These are phyloP conservation scores for Aspergillus sp. DNA, from an alignment of 2,329 filamentous ascomycete species.

Conservation along the genomic window DNA sequence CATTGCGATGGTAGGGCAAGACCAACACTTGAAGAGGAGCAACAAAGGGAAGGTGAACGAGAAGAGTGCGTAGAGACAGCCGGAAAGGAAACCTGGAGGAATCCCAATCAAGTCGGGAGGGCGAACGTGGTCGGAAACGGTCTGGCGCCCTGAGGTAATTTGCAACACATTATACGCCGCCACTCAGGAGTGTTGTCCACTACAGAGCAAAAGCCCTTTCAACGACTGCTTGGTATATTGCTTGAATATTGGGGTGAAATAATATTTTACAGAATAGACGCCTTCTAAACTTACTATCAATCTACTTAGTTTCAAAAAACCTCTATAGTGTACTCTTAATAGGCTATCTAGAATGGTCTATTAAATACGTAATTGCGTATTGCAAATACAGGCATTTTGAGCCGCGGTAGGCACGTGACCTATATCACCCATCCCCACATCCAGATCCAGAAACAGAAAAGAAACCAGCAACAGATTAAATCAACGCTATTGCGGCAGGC, in stretches of 20 bases:
- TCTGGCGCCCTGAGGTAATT: constrained; percentile 11
- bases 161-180: not conserved
- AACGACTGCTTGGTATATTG: not conserved
- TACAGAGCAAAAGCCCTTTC: not conserved
- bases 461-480: not conserved
- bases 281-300: not conserved
- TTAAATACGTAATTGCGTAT: constrained; percentile 7
- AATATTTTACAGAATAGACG: not conserved
- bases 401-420: constrained; percentile 21
- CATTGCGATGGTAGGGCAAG: constrained; percentile 43
- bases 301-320: not conserved
- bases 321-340: not conserved
- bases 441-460: constrained; percentile 4
- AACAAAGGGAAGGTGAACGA: constrained; percentile 7
- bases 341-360: not conserved
- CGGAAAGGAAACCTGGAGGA: constrained; percentile 15
- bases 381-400: constrained; percentile 24
- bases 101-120: constrained; percentile 26
- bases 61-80: constrained; percentile 11
- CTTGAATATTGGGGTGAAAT: not conserved
- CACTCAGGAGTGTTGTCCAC: not conserved
- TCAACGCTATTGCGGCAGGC: not conserved
- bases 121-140: constrained; percentile 39
- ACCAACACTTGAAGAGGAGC: constrained; percentile 1
- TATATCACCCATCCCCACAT: constrained; percentile 17